Base-by-base conservation (phyloP, 2,329 filamentous ascomycete species). In the Sporothrix euskadiensis region DNA sequence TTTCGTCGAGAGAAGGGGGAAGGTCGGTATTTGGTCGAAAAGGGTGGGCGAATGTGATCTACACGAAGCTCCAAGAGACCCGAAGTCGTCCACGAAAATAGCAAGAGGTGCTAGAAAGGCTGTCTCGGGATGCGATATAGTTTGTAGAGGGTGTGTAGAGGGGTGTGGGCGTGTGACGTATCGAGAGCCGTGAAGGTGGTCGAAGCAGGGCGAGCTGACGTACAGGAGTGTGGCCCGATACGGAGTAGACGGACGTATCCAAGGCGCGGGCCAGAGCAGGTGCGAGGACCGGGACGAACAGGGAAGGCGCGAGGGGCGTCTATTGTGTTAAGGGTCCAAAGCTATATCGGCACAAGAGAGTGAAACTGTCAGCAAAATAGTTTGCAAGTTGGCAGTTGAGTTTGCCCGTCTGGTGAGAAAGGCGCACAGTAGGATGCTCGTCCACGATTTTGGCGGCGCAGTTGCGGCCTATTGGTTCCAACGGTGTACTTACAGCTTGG, bases 81-180 rank as follows among this genome's bases (percentile, higher is more conserved):
- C 47, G 10, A 35, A 56, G n/a, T 22, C 30, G 66, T 54, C 44
- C 52, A 35, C 16, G 26, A 35, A 52, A 52, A 22, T 52, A 68
- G 26, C 19, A 32, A n/a, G 32, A 52, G 16, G 44, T 52, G 65
- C 44, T 44, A 52, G 8, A 61, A 71, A 56, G 47, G 66, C 30
- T 39, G 66, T 56, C 66, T 56, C 66, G 66, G 30, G 66, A 69
- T 69, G 47, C 47, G 49, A 56, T 41, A 32, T 26, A 3, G 30
- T 26, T 39, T 26, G 2, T 7, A 59, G 68, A 44, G 35, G 49
- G 68, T 70, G 68, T 70, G 69, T 1, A 39, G 30, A 71, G 16
- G 35, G 39, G 41, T 30, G 30, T 71, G 69, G n/a, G 69, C 69
- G 69, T 65, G 69, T 71, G 69, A 63, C 41, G 39, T 57, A 35